Base-by-base conservation (phyloP, 257 asterid genomes). In the Nicotiana attenuata region DNA sequence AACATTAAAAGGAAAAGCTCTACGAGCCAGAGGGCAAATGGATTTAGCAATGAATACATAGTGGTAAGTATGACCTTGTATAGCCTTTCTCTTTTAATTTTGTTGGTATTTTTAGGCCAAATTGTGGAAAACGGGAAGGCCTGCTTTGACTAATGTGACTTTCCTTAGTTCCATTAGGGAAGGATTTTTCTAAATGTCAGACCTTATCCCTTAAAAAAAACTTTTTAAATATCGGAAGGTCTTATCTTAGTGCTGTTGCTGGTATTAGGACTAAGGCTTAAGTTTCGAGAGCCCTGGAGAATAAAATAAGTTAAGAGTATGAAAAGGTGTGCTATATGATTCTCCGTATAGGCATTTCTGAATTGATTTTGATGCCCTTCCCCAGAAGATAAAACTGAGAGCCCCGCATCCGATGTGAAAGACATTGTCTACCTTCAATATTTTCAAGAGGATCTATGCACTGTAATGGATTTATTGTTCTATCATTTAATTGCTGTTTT, bases 11-110 rank as follows among this genome's bases (percentile, higher is more conserved):
- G 88, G 87, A 90, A 90, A 84, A 91, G 91, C 85, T 81, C 97
- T n/a, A 84, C 84, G 5, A 67, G 82, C 84, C 90, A 81, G 82
- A 88, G 91, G 85, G 81, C 89, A 69, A 91, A 85, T 63, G 95
- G 94, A 80, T 94, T 91, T 68, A 92, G 95, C 87, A 96, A 92
- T 16, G 97, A 96, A 93, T 96, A 96, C 90, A 92, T 96, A 71
- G 98, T 96, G 96, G 97, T 96, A 92, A 89, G 88, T 69, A 77
- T 69, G 20, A 4, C 78, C 78, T 14, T 45, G 38, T 24, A 3
- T 47, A n/a, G 78, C 33, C 19, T 35, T 1, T 0, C 1, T 13
- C 5, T 24, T 50, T 3, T 0, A 2, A 50, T n/a, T 75, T 50
- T 24, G 22, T 50, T 16, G 77, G 31, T 38, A 19, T n/a, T 68